Evolutionary conservation across 177 flowering plant species (phyloP).

Genomic region (Vitis hybrid): DNA sequence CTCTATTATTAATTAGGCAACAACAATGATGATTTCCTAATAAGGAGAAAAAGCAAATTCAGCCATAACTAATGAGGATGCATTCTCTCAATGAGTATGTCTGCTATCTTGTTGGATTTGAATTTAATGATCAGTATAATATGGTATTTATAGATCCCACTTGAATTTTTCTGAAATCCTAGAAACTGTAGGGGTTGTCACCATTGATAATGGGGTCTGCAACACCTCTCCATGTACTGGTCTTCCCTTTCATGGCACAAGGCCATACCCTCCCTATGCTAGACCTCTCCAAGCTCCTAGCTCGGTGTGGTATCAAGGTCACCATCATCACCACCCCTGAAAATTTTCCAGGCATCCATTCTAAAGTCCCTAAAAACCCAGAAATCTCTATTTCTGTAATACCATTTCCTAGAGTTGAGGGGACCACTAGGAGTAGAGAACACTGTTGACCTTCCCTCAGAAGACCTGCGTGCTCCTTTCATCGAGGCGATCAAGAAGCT

Average conservation of each 20-base stretch:
- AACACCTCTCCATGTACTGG: conserved; percentile 16
- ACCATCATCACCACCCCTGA: conserved; percentile 35
- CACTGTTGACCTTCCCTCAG: conserved; percentile 18
- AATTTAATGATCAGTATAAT: too few species aligned
- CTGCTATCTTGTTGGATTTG: too few species aligned
- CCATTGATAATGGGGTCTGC: not conserved
- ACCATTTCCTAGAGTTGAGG: conserved; percentile 9
- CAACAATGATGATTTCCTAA: too few species aligned
- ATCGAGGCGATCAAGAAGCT: conserved; percentile 5
- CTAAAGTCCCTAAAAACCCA: not conserved
- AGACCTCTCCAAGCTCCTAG: conserved; percentile 24
- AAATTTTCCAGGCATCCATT: conserved; percentile 11
- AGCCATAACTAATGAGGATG: too few species aligned
- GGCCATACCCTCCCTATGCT: conserved; percentile 36
- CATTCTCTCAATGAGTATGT: too few species aligned
- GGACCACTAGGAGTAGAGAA: conserved; percentile 18
- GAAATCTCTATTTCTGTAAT: conserved; percentile 2
- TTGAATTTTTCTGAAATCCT: not conserved
- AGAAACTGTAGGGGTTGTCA: not conserved
- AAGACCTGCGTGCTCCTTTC: conserved; percentile 5
- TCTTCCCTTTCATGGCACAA: conserved; percentile 43
- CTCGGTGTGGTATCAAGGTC: conserved; percentile 15
- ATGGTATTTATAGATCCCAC: too few species aligned
- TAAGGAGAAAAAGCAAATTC: too few species aligned
- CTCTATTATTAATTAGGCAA: too few species aligned